Evolutionary conservation across 352 stramenopile genomes (phyloP).

Genomic region (Plasmopara viticola): DNA sequence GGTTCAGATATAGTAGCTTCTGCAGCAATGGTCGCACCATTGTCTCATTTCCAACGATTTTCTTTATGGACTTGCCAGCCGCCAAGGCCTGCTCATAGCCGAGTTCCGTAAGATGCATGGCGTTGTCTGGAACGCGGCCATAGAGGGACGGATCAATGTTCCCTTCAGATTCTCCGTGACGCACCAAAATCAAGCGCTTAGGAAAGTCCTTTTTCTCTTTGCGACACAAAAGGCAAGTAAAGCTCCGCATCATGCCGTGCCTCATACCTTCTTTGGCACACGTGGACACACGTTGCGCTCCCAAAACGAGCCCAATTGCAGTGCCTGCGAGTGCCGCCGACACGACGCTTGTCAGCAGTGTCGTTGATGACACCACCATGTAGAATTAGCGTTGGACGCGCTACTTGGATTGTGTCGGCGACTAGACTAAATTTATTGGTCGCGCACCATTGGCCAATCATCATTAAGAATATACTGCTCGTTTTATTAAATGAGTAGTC

Average conservation of each 20-base stretch:
- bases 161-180: slow-evolving; percentile 78
- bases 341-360: slow-evolving; percentile 36
- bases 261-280: slow-evolving; percentile 12
- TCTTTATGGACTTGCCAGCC: slow-evolving; percentile 63
- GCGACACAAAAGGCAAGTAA: slow-evolving; percentile 36
- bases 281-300: slow-evolving; percentile 7
- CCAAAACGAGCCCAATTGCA: slow-evolving; percentile 31
- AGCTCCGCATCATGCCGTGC: slow-evolving; percentile 23
- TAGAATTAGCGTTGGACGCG: not conserved
- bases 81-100: slow-evolving; percentile 71
- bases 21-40: slow-evolving; percentile 33
- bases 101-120: slow-evolving; percentile 76
- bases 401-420: not conserved
- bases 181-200: slow-evolving; percentile 78
- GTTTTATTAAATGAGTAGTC: not conserved
- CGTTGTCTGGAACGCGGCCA: slow-evolving; percentile 67
- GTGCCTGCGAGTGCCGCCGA: slow-evolving; percentile 40
- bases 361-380: slow-evolving; percentile 48
- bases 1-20: not conserved
- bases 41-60: slow-evolving; percentile 67
- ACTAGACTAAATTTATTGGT: not conserved
- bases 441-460: not conserved
- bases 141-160: slow-evolving; percentile 83
- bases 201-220: slow-evolving; percentile 44
- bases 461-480: not conserved